These are phyloP conservation scores for Cercis canadensis DNA, from an alignment of 306 rosid species.

Conservation along the genomic window DNA sequence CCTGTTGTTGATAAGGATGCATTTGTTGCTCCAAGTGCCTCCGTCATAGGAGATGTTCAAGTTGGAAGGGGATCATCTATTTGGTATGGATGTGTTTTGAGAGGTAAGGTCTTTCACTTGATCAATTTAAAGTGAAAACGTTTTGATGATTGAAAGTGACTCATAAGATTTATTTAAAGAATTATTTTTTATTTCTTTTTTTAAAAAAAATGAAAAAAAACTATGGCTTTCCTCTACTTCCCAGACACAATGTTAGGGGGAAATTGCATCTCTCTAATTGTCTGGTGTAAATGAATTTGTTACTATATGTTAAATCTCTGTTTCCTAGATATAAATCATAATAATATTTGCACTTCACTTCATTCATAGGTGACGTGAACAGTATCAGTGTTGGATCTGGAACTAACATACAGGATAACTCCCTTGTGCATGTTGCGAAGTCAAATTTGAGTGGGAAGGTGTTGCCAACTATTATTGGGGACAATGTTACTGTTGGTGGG, in stretches of 20 bases:
- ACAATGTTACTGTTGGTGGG: slow-evolving; percentile 94
- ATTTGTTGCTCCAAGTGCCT: slow-evolving; percentile 96
- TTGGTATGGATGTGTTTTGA: slow-evolving; percentile 97
- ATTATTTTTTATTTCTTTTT: slow-evolving; percentile 6
- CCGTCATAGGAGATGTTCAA: slow-evolving; percentile 80
- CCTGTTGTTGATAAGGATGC: slow-evolving; percentile 84
- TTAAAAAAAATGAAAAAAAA: not conserved
- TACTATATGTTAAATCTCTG: not conserved
- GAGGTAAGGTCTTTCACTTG: slow-evolving; percentile 60
- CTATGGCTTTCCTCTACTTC: slow-evolving; percentile 19
- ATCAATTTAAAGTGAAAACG: not conserved
- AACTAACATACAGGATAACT: slow-evolving; percentile 94
- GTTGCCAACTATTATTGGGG: slow-evolving; percentile 81
- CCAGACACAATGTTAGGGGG: not conserved
- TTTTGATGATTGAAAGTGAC: not conserved
- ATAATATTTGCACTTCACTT: slow-evolving; percentile 5
- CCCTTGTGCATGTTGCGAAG: slow-evolving; percentile 94
- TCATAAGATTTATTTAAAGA: not conserved
- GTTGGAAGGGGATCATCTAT: slow-evolving; percentile 86
- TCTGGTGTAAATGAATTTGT: slow-evolving; percentile 21
- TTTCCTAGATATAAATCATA: not conserved
- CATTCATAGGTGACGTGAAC: slow-evolving; percentile 80
- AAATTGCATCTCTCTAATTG: slow-evolving; percentile 7
- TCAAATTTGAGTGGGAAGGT: slow-evolving; percentile 90
- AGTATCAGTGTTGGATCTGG: slow-evolving; percentile 87